Evolutionary conservation across 139 green algal genomes (phyloP).

Genomic region (Raphidocelis subcapitata): DNA sequence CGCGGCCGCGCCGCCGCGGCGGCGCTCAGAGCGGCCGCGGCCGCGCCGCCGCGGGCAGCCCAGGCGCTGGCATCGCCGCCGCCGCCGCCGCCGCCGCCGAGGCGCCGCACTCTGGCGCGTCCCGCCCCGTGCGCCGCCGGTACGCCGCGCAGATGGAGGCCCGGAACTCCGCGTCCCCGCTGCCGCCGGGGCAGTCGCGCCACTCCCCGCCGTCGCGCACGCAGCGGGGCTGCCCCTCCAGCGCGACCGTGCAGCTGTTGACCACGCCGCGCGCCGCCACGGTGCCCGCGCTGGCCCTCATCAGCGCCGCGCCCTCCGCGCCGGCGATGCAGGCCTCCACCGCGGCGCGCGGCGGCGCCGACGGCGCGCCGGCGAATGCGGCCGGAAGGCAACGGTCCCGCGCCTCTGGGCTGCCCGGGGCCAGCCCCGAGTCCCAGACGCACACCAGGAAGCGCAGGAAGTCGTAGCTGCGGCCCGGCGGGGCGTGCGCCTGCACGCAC

Average conservation of each 20-base stretch:
- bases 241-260: neutral
- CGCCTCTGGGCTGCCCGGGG: neutral
- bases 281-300: neutral
- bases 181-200: constrained; percentile 1
- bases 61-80: too few species aligned
- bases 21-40: too few species aligned
- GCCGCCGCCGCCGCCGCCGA: too few species aligned
- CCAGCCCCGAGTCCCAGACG: too few species aligned
- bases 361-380: too few species aligned
- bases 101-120: neutral
- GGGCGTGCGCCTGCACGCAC: neutral
- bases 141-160: constrained; percentile 1
- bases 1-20: too few species aligned
- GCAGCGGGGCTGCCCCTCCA: neutral
- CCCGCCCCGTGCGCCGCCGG: neutral
- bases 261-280: neutral
- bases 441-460: neutral
- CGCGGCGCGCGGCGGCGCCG: neutral
- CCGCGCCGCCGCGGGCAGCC: too few species aligned
- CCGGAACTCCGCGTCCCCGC: neutral
- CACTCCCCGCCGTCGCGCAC: neutral
- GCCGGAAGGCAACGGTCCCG: neutral
- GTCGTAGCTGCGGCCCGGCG: neutral
- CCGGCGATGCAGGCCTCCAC: neutral
- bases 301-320: neutral